Conservation (phyloP, 345 rosid species). For the Rhodamnia rubescens region DNA sequence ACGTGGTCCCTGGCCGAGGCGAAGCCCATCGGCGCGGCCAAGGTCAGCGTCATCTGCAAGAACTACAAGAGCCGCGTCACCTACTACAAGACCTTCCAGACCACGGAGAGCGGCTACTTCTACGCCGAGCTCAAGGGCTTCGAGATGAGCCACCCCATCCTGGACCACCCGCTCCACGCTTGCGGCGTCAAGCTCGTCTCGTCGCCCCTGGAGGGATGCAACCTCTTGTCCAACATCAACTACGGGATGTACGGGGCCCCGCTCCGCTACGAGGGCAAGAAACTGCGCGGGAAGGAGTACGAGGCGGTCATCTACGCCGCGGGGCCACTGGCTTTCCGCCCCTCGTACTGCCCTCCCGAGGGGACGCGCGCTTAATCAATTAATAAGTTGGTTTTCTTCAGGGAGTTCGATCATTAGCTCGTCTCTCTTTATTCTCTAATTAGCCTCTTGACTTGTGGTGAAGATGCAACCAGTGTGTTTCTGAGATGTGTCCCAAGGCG, state of each 20-base stretch:
- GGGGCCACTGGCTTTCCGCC: slow-evolving; percentile 87
- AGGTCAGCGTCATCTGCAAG: slow-evolving; percentile 64
- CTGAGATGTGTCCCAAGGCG: not conserved
- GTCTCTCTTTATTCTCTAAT: not conserved
- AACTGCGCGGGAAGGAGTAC: slow-evolving; percentile 19
- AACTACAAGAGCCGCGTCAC: slow-evolving; percentile 39
- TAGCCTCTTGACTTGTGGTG: not conserved
- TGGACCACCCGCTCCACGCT: slow-evolving; percentile 79
- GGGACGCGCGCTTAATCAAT: not conserved
- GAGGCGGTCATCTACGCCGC: slow-evolving; percentile 62
- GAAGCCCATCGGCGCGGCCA: slow-evolving; percentile 54
- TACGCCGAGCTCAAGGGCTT: slow-evolving; percentile 55
- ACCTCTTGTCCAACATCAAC: slow-evolving; percentile 58
- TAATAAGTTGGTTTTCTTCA: not conserved
- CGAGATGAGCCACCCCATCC: slow-evolving; percentile 24
- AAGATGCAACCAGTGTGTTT: not conserved
- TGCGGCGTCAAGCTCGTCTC: slow-evolving; percentile 73
- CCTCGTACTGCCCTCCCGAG: slow-evolving; percentile 35
- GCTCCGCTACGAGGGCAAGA: slow-evolving; percentile 48
- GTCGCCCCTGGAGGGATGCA: slow-evolving; percentile 56
- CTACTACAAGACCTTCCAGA: slow-evolving; percentile 54
- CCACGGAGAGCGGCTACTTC: slow-evolving; percentile 55
- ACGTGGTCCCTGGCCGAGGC: slow-evolving; percentile 71
- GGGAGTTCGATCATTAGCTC: not conserved
- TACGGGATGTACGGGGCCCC: slow-evolving; percentile 57